Evolutionary conservation across 2,329 filamentous ascomycete species (phyloP).

Genomic region (Ceratocystis smalleyi): DNA sequence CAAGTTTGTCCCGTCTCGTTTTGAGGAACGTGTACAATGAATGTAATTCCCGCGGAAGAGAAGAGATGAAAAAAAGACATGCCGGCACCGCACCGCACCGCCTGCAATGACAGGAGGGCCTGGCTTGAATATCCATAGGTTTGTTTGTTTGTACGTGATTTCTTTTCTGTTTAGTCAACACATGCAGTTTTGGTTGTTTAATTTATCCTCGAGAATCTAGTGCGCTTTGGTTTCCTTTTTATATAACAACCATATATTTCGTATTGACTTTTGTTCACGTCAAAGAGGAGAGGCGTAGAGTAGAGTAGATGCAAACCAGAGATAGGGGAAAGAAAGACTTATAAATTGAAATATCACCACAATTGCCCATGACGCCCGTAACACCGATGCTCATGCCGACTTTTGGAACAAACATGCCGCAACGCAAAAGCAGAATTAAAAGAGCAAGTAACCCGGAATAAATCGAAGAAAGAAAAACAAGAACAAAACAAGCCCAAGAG

Average conservation of each 20-base stretch:
- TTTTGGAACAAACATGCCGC: background rate
- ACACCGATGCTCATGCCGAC: conserved; percentile 4
- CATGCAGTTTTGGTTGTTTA: background rate
- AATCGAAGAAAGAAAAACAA: background rate
- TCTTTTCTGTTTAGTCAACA: background rate
- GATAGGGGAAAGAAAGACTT: background rate
- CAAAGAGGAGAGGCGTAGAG: background rate
- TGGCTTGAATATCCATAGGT: background rate
- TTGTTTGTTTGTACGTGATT: conserved; percentile 7
- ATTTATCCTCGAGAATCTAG: background rate
- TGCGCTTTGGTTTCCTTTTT: background rate
- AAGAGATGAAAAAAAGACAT: background rate
- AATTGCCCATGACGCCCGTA: conserved; percentile 1
- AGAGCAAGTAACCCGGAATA: background rate
- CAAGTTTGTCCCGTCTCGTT: background rate
- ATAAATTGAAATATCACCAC: background rate
- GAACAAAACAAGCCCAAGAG: no score
- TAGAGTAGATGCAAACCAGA: background rate
- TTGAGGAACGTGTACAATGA: background rate
- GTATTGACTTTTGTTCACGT: background rate
- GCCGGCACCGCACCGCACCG: background rate
- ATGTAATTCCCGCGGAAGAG: background rate
- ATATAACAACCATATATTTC: no score
- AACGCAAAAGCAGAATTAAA: background rate
- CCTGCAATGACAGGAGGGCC: no score